Conservation (phyloP, 1,139 yeast genomes). For the Pichia sp. region DNA sequence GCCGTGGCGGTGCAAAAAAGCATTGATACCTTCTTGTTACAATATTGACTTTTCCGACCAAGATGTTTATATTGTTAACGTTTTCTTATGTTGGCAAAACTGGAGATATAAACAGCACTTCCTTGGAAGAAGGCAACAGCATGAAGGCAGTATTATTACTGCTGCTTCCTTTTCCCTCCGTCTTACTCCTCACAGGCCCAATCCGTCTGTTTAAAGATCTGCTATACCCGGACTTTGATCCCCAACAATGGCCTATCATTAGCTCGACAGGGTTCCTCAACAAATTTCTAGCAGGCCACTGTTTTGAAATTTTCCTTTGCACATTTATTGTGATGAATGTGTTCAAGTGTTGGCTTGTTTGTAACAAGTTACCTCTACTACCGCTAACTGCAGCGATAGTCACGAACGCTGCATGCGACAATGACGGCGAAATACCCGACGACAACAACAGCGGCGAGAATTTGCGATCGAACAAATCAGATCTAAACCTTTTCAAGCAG, state of each 20-base stretch:
- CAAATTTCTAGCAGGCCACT: constrained; percentile 27
- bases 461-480: constrained; percentile 2
- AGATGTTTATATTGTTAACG: too few species aligned
- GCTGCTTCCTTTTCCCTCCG: background rate
- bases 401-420: background rate
- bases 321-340: constrained; percentile 7
- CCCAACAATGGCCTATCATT: constrained; percentile 18
- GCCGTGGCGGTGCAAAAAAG: constrained; percentile 3
- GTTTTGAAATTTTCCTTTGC: constrained; percentile 22
- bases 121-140: background rate
- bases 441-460: background rate
- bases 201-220: constrained; percentile 14
- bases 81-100: too few species aligned
- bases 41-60: background rate
- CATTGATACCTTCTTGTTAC: background rate
- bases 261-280: constrained; percentile 27
- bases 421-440: background rate
- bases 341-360: constrained; percentile 8
- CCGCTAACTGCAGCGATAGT: constrained; percentile 1
- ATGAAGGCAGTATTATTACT: background rate
- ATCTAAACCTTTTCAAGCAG: constrained; percentile 8
- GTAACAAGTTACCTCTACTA: constrained; percentile 1
- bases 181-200: constrained; percentile 10
- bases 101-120: too few species aligned
- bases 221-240: constrained; percentile 16